Percentiles rank a stretch among this genome's conserved stretches.
phyloP scores from a whole-genome alignment of 768 basidiomycete genomes.

The Amanita muscaria region DNA sequence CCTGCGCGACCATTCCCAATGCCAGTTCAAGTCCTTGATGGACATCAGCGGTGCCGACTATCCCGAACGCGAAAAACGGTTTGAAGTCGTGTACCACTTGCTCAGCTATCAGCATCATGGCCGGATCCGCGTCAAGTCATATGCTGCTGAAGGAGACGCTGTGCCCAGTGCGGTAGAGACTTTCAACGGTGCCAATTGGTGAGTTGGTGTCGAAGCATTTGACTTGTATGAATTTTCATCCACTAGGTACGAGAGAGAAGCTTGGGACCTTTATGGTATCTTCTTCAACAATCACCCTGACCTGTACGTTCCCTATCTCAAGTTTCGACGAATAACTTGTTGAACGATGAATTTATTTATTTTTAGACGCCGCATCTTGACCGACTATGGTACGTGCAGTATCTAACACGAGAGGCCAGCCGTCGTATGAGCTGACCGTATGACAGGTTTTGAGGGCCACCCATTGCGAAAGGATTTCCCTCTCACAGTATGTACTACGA shows the following conservation, averaged over 20 bases:
- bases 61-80: conserved; percentile 86
- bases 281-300: conserved; percentile 97
- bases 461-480: conserved; percentile 98
- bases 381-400: conserved; percentile 74
- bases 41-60: conserved; percentile 96
- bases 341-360: conserved; percentile 11
- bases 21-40: conserved; percentile 87
- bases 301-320: conserved; percentile 47
- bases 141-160: conserved; percentile 85
- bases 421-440: conserved; percentile 10
- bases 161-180: conserved; percentile 76
- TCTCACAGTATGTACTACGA: conserved; percentile 57
- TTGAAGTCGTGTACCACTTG: conserved; percentile 96
- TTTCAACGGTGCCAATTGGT: conserved; percentile 95
- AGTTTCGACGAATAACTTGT: background rate
- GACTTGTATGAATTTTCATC: background rate
- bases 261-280: conserved; percentile 96
- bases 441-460: conserved; percentile 87
- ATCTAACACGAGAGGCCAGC: background rate
- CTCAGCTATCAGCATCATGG: conserved; percentile 72
- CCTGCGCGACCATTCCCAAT: conserved; percentile 90
- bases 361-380: conserved; percentile 85
- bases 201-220: too few relatives aligned
- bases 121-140: conserved; percentile 94
- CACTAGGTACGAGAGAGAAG: conserved; percentile 88